Percentiles rank a stretch among this genome's conserved stretches.
phyloP scores from a whole-genome alignment of 2,329 filamentous ascomycete genomes.

The Penicillium fuscoglaucum region DNA sequence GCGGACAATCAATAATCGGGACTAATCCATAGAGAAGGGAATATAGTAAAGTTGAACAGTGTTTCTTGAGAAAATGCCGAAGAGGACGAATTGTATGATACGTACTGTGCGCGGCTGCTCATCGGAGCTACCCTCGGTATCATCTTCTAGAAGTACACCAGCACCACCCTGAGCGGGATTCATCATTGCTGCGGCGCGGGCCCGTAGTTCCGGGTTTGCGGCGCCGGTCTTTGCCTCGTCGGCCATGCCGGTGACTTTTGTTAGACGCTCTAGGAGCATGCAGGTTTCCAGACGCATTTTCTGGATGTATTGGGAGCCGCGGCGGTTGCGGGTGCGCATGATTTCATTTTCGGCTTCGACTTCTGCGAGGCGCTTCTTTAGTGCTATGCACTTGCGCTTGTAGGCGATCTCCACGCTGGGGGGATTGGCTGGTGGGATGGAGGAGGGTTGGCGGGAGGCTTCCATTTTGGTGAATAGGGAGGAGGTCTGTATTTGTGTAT shows the following conservation, averaged over 20 bases:
- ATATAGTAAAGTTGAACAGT: not conserved
- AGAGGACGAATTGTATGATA: not conserved
- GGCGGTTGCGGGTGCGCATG: slow-evolving; percentile 72
- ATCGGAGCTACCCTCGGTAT: slow-evolving; percentile 47
- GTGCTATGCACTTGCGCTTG: slow-evolving; percentile 91
- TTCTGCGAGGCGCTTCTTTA: slow-evolving; percentile 87
- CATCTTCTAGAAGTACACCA: slow-evolving; percentile 37
- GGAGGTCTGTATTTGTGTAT: not conserved
- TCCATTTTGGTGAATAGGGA: slow-evolving; percentile 30
- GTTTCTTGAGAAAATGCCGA: no score
- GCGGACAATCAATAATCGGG: not conserved
- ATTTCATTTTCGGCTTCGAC: slow-evolving; percentile 90
- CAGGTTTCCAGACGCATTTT: slow-evolving; percentile 73
- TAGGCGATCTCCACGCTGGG: slow-evolving; percentile 95
- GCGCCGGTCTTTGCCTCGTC: slow-evolving; percentile 39
- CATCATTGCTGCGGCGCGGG: slow-evolving; percentile 38
- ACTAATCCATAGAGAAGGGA: not conserved
- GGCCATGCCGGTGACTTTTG: slow-evolving; percentile 44
- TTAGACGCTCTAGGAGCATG: slow-evolving; percentile 45
- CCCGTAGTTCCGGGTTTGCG: slow-evolving; percentile 38
- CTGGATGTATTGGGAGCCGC: slow-evolving; percentile 80
- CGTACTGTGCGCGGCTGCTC: slow-evolving; percentile 46
- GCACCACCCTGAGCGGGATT: slow-evolving; percentile 19
- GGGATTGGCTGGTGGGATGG: slow-evolving; percentile 55
- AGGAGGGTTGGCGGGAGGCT: slow-evolving; percentile 22